phyloP scores from a whole-genome alignment of 345 rosid genomes.

The Murraya koenigii region DNA sequence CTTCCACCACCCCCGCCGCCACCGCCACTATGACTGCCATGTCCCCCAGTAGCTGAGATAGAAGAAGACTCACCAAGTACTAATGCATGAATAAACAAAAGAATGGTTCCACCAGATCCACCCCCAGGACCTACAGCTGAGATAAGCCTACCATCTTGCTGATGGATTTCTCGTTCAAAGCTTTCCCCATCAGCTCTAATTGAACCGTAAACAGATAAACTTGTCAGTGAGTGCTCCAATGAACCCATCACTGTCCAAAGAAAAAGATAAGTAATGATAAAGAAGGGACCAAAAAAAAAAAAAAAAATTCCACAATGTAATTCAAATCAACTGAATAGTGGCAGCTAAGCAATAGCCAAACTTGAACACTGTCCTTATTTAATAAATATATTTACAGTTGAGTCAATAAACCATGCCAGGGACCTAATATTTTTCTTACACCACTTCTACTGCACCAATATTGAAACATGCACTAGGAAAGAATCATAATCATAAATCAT shows the following conservation, averaged over 20 bases:
- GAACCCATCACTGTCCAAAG: slow-evolving; percentile 86
- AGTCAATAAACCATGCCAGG: not conserved
- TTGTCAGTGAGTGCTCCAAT: slow-evolving; percentile 74
- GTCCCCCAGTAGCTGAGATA: slow-evolving; percentile 72
- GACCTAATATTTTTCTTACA: not conserved
- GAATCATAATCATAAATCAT: not conserved
- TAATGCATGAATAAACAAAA: slow-evolving; percentile 59
- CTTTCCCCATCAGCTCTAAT: slow-evolving; percentile 82
- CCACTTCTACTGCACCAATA: not conserved
- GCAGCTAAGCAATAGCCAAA: not conserved
- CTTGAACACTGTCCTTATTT: not conserved
- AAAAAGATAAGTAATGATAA: slow-evolving; percentile 5
- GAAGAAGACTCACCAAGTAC: slow-evolving; percentile 50
- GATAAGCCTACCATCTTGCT: slow-evolving; percentile 24
- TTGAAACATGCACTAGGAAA: not conserved
- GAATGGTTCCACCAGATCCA: slow-evolving; percentile 94
- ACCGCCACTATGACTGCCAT: slow-evolving; percentile 73
- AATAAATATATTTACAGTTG: not conserved
- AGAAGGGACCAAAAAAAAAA: not conserved
- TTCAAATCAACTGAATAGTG: not conserved
- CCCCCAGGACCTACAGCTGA: slow-evolving; percentile 79
- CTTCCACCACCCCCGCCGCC: slow-evolving; percentile 99
- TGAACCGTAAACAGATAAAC: slow-evolving; percentile 72
- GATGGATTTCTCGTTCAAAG: slow-evolving; percentile 50
- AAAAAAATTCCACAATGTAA: slow-evolving; percentile 5